Conservation (phyloP, 2,329 filamentous ascomycete species). For the Bipolaris cookei region DNA sequence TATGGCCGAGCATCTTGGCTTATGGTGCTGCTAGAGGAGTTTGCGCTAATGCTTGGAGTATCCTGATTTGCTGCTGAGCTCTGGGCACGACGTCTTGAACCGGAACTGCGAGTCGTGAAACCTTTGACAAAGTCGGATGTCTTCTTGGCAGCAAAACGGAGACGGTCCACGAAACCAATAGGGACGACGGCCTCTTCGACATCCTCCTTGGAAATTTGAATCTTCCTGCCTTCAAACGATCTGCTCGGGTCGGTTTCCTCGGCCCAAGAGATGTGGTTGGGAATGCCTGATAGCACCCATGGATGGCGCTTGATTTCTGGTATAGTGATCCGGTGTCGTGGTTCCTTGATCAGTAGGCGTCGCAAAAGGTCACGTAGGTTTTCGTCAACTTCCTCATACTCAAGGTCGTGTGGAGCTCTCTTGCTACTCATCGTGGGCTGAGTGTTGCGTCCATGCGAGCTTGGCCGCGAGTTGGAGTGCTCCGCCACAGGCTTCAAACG, state of each 20-base stretch:
- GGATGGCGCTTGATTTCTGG: conserved; percentile 92
- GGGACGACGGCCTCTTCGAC: conserved; percentile 89
- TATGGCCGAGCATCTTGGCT: conserved; percentile 61
- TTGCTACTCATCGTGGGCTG: conserved; percentile 67
- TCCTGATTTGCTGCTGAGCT: conserved; percentile 62
- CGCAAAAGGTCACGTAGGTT: conserved; percentile 78
- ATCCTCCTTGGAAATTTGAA: conserved; percentile 92
- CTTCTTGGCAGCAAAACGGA: conserved; percentile 72
- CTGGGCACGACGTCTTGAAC: conserved; percentile 61
- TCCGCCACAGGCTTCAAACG: conserved; percentile 75
- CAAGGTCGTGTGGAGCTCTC: conserved; percentile 76
- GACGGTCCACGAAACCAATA: conserved; percentile 83
- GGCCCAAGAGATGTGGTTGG: conserved; percentile 80
- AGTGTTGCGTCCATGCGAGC: conserved; percentile 55
- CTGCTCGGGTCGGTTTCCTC: conserved; percentile 88
- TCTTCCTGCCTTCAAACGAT: conserved; percentile 79
- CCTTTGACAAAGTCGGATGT: conserved; percentile 37
- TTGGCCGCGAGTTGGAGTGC: conserved; percentile 53
- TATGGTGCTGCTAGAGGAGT: conserved; percentile 61
- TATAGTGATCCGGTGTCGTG: conserved; percentile 83
- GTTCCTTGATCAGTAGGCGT: conserved; percentile 86
- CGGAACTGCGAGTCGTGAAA: conserved; percentile 39
- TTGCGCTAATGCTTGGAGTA: conserved; percentile 60
- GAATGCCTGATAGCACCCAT: conserved; percentile 83
- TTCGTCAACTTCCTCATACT: conserved; percentile 85